phyloP scores from a whole-genome alignment of 2,329 filamentous ascomycete species.

The Parastagonospora avenae region DNA sequence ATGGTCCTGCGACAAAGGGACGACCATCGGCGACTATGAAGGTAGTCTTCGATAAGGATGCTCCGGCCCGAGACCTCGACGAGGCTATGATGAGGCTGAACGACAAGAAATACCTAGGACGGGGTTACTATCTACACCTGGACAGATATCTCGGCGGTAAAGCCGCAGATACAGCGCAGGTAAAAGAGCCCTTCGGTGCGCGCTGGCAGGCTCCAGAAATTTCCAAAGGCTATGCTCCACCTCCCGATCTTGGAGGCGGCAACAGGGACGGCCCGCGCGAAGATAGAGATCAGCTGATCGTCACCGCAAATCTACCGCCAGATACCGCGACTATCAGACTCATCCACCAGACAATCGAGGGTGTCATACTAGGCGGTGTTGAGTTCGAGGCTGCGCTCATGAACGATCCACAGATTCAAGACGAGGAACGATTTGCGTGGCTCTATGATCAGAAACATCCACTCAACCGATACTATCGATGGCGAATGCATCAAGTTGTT shows the following conservation, averaged over 20 bases:
- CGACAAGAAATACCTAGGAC: slow-evolving; percentile 42
- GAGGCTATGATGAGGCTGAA: slow-evolving; percentile 39
- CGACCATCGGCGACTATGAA: slow-evolving; percentile 37
- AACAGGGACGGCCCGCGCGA: slow-evolving; percentile 26
- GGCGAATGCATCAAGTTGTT: slow-evolving; percentile 86
- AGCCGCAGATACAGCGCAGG: slow-evolving; percentile 27
- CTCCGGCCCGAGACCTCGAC: slow-evolving; percentile 33
- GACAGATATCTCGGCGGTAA: slow-evolving; percentile 38
- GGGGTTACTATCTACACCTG: slow-evolving; percentile 41
- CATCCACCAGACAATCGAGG: slow-evolving; percentile 87
- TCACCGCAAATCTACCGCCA: slow-evolving; percentile 68
- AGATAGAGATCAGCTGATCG: slow-evolving; percentile 30
- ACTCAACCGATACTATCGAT: slow-evolving; percentile 89
- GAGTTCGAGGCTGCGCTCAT: slow-evolving; percentile 93
- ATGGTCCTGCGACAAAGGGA: slow-evolving; percentile 21
- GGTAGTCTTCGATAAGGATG: slow-evolving; percentile 39
- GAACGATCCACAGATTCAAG: slow-evolving; percentile 81
- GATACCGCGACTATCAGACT: slow-evolving; percentile 80
- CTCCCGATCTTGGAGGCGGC: slow-evolving; percentile 33
- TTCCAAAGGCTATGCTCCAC: slow-evolving; percentile 36
- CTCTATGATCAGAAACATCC: slow-evolving; percentile 78
- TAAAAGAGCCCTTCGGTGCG: slow-evolving; percentile 38
- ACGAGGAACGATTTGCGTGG: slow-evolving; percentile 91
- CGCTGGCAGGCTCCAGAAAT: slow-evolving; percentile 34
- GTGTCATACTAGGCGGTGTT: slow-evolving; percentile 76